Conservation (phyloP, 2,329 filamentous ascomycete genomes). For the Cytospora mali region DNA sequence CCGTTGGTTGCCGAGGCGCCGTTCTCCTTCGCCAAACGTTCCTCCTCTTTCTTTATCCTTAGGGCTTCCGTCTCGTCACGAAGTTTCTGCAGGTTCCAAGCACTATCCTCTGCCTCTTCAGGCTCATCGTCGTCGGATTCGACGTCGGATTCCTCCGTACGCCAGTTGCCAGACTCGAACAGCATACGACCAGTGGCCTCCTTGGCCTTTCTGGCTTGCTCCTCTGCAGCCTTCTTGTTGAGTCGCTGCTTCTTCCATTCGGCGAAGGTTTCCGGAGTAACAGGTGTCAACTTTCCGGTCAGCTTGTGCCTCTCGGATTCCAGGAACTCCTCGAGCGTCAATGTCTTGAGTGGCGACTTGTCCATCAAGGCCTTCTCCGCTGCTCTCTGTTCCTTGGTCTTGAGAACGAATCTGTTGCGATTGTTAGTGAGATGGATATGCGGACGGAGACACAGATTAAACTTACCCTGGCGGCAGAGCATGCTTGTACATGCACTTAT, state of each 20-base stretch:
- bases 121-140: slow-evolving; percentile 68
- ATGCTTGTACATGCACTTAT: slow-evolving; percentile 99
- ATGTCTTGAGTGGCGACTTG: slow-evolving; percentile 90
- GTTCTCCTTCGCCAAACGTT: slow-evolving; percentile 52
- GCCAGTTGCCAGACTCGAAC: slow-evolving; percentile 97
- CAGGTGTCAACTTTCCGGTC: slow-evolving; percentile 86
- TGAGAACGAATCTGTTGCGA: slow-evolving; percentile 79
- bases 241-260: slow-evolving; percentile 96
- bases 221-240: slow-evolving; percentile 94
- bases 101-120: slow-evolving; percentile 53
- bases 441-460: neutral
- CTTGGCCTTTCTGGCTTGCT: slow-evolving; percentile 86
- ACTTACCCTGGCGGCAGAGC: slow-evolving; percentile 90
- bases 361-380: slow-evolving; percentile 95
- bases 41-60: slow-evolving; percentile 75
- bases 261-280: slow-evolving; percentile 88
- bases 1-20: slow-evolving; percentile 31
- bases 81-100: slow-evolving; percentile 82
- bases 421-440: slow-evolving; percentile 12
- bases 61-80: slow-evolving; percentile 82
- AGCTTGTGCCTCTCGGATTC: slow-evolving; percentile 96
- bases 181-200: slow-evolving; percentile 93
- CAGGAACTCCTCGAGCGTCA: slow-evolving; percentile 96
- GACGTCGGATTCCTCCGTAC: slow-evolving; percentile 64
- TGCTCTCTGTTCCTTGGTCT: slow-evolving; percentile 95